Evolutionary conservation across 2,329 filamentous ascomycete species (phyloP).

Genomic region (Gaeumannomyces tritici): DNA sequence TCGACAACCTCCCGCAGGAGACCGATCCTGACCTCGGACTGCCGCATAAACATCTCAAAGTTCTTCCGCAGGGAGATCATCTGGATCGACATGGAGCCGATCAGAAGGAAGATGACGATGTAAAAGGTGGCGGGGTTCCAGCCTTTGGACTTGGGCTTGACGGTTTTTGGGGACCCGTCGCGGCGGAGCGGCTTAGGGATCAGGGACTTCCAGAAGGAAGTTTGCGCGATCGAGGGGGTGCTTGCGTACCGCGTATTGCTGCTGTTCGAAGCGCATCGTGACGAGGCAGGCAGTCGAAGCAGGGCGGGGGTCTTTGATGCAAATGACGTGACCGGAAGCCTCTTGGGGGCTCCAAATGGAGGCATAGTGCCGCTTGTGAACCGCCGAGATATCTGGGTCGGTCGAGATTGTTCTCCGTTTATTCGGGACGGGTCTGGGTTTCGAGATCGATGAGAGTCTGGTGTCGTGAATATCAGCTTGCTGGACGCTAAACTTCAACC

Average conservation of each 20-base stretch:
- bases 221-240: conserved; percentile 17
- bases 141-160: conserved; percentile 42
- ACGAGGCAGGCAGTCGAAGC: not conserved
- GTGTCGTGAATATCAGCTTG: not conserved
- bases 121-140: conserved; percentile 80
- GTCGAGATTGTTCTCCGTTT: no score
- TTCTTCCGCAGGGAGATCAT: conserved; percentile 75
- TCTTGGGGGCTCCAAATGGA: not conserved
- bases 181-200: conserved; percentile 58
- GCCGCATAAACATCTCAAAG: conserved; percentile 60
- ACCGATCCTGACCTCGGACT: conserved; percentile 69
- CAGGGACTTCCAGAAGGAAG: conserved; percentile 59
- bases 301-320: not conserved
- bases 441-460: no score
- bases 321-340: not conserved
- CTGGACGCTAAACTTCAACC: no score
- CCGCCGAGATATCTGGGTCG: not conserved
- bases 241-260: conserved; percentile 5
- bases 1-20: conserved; percentile 67
- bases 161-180: conserved; percentile 25
- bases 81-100: conserved; percentile 93
- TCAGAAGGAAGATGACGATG: conserved; percentile 72
- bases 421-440: no score
- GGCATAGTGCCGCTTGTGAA: not conserved
- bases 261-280: not conserved